Base-by-base conservation (phyloP, 179 eudicot genomes). In the Amaranthus tricolor region DNA sequence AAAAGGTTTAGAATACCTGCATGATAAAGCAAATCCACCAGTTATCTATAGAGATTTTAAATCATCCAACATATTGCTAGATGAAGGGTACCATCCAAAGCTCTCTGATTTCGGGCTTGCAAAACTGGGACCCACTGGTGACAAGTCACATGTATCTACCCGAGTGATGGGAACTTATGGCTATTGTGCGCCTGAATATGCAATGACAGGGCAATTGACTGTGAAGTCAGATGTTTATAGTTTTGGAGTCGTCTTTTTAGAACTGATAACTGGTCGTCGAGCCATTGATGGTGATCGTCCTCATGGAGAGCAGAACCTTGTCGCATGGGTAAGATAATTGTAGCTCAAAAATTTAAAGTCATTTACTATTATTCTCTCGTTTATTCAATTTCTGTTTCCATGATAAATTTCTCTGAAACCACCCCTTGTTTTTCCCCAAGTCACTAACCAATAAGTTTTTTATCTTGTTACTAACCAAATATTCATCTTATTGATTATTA, bases 11-110 rank as follows among this genome's bases (percentile, higher is more conserved):
- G 92, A 88, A 80, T 77, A 83, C 74, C 88, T 88, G 51, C 92
- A 88, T 75, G 92, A 88, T 69, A 86, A 88, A 79, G 92, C 92
- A 47, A 88, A 83, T 70, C 92, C 92, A 40, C 92, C 92, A 3
- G 92, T 88, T 58, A 88, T 88, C 40, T 31, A 31, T 31, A 31
- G 40, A 31, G 40, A 31, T 31, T 31, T 31, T 31, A 31, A 31
- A 31, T 88, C 92, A 66, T 88, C 92, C 61, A 88, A 88, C 83
- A 88, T 88, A 54, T 80, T 88, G 31, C 76, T 88, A 8, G 88
- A 81, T 58, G 88, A 88, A 81, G 88, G 63, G 57, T 88, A 70
- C 72, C 67, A 79, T 31, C 40, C 40, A 31, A 31, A 31, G 40
- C 40, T 31, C 2, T 31, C 40, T 31, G 40, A 31, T 31, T 31